phyloP scores from a whole-genome alignment of 2,329 filamentous ascomycete species.

The Dryadomyces quercivorus region DNA sequence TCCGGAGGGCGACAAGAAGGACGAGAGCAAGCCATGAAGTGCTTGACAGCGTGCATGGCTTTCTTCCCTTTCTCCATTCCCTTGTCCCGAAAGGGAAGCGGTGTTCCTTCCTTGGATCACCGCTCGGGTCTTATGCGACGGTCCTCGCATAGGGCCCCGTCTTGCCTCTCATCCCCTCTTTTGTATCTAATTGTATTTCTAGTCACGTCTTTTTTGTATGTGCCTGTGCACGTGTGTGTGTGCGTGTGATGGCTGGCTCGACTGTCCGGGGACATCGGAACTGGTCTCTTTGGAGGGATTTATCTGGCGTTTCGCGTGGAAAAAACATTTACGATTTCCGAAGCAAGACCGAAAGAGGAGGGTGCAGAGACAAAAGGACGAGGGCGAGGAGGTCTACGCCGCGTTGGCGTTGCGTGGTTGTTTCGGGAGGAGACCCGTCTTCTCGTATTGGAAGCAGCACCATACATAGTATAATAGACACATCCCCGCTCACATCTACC shows the following conservation, averaged over 20 bases:
- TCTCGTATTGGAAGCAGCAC: too few species aligned
- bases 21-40: slow-evolving; percentile 51
- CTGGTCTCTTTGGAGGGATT: background rate
- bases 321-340: background rate
- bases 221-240: slow-evolving; percentile 2
- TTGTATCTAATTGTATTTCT: slow-evolving; percentile 33
- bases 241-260: too few species aligned
- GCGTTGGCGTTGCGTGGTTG: background rate
- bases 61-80: too few species aligned
- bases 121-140: background rate
- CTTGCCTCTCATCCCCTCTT: slow-evolving; percentile 7
- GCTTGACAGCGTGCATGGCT: background rate
- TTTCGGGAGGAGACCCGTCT: background rate
- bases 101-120: too few species aligned
- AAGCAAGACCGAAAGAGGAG: background rate
- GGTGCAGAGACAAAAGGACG: too few species aligned
- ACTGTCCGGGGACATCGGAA: background rate
- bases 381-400: background rate
- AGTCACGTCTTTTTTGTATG: slow-evolving; percentile 1
- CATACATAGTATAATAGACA: slow-evolving; percentile 7
- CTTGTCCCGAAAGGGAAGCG: too few species aligned
- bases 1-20: slow-evolving; percentile 66
- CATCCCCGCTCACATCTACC: slow-evolving; percentile 20
- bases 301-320: background rate
- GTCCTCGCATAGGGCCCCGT: background rate